Evolutionary conservation across 2,329 filamentous ascomycete genomes (phyloP).

Genomic region (Ceratocystis colombiana): DNA sequence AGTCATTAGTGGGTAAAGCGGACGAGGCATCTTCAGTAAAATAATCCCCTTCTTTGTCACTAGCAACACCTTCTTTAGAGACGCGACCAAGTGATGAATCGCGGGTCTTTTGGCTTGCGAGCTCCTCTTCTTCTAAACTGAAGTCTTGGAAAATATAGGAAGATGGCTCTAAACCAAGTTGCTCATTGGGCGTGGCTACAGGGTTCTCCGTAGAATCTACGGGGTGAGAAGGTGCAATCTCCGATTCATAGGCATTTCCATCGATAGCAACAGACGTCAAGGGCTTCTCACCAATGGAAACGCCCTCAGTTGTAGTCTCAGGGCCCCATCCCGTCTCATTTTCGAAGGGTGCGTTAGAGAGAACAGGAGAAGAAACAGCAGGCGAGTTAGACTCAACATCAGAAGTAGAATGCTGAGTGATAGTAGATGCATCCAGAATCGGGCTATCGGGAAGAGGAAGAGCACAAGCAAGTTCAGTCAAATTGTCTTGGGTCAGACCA

Average conservation of each 20-base stretch:
- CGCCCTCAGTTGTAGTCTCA: background rate
- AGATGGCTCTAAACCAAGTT: too few relatives aligned
- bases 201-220: background rate
- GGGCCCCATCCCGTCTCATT: background rate
- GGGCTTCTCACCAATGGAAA: background rate
- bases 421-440: background rate
- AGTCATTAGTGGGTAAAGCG: background rate
- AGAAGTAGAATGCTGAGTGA: background rate
- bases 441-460: constrained; percentile 1
- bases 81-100: too few relatives aligned
- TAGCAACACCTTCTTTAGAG: background rate
- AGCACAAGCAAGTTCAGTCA: background rate
- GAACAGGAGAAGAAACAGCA: background rate
- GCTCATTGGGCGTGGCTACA: background rate
- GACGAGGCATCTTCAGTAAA: background rate
- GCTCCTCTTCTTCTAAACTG: background rate
- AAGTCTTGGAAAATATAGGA: too few relatives aligned
- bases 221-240: background rate
- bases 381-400: background rate
- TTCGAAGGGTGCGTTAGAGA: background rate
- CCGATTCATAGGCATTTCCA: background rate
- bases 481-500: background rate
- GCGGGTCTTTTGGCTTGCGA: too few relatives aligned
- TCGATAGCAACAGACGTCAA: background rate
- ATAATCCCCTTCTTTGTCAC: too few relatives aligned